Evolutionary conservation across 2,329 filamentous ascomycete species (phyloP), one percentile per base, ranked within the genome.

Genomic region (Chrysoporthe cubensis): DNA sequence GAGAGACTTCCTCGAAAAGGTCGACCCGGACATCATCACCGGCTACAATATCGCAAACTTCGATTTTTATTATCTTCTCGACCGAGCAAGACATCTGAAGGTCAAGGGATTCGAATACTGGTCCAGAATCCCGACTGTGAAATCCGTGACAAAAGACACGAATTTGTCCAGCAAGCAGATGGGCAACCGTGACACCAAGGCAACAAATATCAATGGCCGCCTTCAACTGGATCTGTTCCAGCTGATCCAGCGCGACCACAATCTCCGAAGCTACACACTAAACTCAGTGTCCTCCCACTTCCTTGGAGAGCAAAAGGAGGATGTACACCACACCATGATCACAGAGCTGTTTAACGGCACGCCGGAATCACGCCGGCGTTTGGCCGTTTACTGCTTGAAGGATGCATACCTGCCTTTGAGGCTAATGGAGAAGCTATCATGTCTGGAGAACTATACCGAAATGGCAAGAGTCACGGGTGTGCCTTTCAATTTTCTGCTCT

Each of bases 381-480:
- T 99, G 61, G 96, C 96, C 0, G 88, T 99, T 0, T 99, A 99
- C 82, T 99, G 96, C 80, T 80, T 99, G 72, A 99, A 99, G 80
- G 96, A 99, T 81, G 96, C 96, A 0, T 99, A 97, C 75, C 84
- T 99, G 3, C 96, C 96, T 1, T 94, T 98, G 76, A 84, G 96
- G 69, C 80, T 99, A 63, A 94, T 99, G 90, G 96, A 99, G 76
- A 99, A 99, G 79, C 84, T 99, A 37, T 98, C 97, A 76, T 98
- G 96, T 80, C 84, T 99, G n/a, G 92, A 97, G 80, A 99, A 99
- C 78, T 98, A 98, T 76, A 98, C 96, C 0, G 96, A 99, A 81
- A 99, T 99, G 96, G 95, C 96, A 67, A 96, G 96, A 88, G 96
- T 99, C 80, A 99, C 96, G 37, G 96, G 96, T 74, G 95, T 99